phyloP scores from a whole-genome alignment of 352 stramenopile species.

The Globisporangium solare region DNA sequence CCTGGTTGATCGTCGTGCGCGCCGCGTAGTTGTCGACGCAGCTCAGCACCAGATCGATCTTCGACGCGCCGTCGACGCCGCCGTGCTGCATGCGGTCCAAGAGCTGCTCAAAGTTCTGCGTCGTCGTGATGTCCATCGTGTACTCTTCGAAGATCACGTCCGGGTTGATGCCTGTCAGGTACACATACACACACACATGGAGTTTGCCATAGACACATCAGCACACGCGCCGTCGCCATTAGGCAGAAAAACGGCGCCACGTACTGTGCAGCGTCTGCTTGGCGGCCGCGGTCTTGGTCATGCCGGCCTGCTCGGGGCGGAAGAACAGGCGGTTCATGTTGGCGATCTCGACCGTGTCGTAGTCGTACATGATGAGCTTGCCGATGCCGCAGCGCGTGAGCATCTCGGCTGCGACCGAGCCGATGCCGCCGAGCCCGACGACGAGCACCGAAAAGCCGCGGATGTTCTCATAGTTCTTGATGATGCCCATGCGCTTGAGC shows the following conservation, averaged over 20 bases:
- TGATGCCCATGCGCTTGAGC: constrained; percentile 88
- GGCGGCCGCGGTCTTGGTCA: constrained; percentile 84
- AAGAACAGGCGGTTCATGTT: constrained; percentile 93
- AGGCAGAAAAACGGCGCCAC: no score
- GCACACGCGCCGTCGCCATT: no score
- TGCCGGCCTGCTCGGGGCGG: constrained; percentile 77
- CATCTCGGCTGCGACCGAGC: constrained; percentile 87
- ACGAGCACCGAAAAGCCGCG: constrained; percentile 76
- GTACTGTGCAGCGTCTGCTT: constrained; percentile 84
- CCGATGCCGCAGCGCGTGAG: constrained; percentile 86
- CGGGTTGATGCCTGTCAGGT: constrained; percentile 72
- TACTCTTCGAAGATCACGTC: constrained; percentile 87
- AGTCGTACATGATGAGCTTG: constrained; percentile 87
- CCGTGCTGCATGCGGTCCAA: constrained; percentile 72
- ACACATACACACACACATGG: not conserved
- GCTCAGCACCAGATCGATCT: constrained; percentile 81
- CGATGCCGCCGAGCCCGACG: constrained; percentile 83
- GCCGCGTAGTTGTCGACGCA: constrained; percentile 91
- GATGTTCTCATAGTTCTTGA: constrained; percentile 88
- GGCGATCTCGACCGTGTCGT: constrained; percentile 86
- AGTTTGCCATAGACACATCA: not conserved
- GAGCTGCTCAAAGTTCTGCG: constrained; percentile 81
- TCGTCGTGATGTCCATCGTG: constrained; percentile 85
- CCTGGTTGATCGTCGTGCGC: constrained; percentile 83
- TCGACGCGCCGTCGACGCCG: constrained; percentile 43